phyloP scores from a whole-genome alignment of 2,329 filamentous ascomycete species.

The Xylariaceae sp. region DNA sequence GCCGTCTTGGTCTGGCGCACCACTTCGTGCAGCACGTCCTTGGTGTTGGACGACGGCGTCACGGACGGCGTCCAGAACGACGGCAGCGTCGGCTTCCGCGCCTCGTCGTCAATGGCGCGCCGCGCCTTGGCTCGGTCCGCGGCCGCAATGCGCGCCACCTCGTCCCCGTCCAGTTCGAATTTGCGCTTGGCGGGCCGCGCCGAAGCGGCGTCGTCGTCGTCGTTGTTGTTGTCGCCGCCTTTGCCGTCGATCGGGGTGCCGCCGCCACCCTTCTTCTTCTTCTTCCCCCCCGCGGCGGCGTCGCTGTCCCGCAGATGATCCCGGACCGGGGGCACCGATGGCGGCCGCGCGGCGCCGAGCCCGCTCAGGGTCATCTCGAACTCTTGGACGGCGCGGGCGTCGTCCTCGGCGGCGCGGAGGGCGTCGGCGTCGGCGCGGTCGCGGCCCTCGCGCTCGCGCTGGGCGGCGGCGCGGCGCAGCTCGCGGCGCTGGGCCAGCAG shows the following conservation, averaged over 20 bases:
- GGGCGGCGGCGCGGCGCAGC: slow-evolving; percentile 71
- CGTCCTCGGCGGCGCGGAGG: slow-evolving; percentile 60
- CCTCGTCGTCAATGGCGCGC: slow-evolving; percentile 63
- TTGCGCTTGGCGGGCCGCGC: slow-evolving; percentile 57
- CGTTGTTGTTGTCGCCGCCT: slow-evolving; percentile 17
- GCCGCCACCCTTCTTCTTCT: neutral
- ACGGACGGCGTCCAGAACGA: slow-evolving; percentile 92
- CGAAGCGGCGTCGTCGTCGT: slow-evolving; percentile 9
- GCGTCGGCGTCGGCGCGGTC: slow-evolving; percentile 59
- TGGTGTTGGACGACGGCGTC: slow-evolving; percentile 60
- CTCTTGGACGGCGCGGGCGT: slow-evolving; percentile 62
- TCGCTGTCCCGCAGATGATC: too few species aligned
- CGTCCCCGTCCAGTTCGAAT: slow-evolving; percentile 70
- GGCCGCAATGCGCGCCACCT: slow-evolving; percentile 60
- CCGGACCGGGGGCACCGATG: slow-evolving; percentile 21
- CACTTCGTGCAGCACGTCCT: slow-evolving; percentile 46
- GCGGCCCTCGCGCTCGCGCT: slow-evolving; percentile 51
- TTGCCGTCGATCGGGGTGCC: neutral
- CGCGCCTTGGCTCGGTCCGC: slow-evolving; percentile 65
- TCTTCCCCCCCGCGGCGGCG: neutral
- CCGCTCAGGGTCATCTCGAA: slow-evolving; percentile 84
- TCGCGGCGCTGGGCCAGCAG: slow-evolving; percentile 89
- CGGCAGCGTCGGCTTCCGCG: slow-evolving; percentile 60
- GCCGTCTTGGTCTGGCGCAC: slow-evolving; percentile 56
- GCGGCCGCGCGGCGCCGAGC: slow-evolving; percentile 31